Conservation (phyloP, 805 yeast species). For the Wickerhamomyces mucosus region DNA sequence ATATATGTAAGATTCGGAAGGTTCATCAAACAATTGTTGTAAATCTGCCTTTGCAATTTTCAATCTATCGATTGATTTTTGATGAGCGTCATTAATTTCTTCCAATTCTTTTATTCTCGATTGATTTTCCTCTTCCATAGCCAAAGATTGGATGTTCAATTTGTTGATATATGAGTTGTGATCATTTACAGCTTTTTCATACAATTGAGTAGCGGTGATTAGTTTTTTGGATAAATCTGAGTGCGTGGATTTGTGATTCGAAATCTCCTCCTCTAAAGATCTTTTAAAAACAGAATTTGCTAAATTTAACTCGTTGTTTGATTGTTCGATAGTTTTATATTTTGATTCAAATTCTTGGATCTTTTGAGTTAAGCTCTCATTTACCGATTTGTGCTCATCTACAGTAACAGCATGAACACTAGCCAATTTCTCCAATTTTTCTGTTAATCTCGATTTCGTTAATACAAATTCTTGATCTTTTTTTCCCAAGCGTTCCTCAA, state of each 20-base stretch:
- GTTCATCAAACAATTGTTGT: constrained; percentile 2
- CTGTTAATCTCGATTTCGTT: no score
- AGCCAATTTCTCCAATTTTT: background rate
- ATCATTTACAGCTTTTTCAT: background rate
- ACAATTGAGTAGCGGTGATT: no score
- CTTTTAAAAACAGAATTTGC: background rate
- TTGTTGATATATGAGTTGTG: background rate
- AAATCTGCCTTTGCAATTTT: background rate
- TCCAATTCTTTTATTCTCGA: background rate
- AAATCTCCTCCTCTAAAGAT: background rate
- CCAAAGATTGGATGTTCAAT: background rate
- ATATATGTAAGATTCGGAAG: constrained; percentile 1
- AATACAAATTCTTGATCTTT: no score
- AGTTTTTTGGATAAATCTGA: background rate
- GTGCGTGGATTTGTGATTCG: background rate
- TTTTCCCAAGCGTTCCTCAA: no score
- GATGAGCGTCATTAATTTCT: background rate
- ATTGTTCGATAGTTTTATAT: background rate
- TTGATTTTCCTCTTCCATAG: background rate
- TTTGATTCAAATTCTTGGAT: background rate
- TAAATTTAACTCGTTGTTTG: background rate
- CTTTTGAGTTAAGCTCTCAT: background rate
- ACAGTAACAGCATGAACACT: background rate
- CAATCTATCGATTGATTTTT: background rate
- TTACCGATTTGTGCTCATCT: background rate